Evolutionary conservation across 2,329 filamentous ascomycete genomes (phyloP).

Genomic region (Nemania sp.): DNA sequence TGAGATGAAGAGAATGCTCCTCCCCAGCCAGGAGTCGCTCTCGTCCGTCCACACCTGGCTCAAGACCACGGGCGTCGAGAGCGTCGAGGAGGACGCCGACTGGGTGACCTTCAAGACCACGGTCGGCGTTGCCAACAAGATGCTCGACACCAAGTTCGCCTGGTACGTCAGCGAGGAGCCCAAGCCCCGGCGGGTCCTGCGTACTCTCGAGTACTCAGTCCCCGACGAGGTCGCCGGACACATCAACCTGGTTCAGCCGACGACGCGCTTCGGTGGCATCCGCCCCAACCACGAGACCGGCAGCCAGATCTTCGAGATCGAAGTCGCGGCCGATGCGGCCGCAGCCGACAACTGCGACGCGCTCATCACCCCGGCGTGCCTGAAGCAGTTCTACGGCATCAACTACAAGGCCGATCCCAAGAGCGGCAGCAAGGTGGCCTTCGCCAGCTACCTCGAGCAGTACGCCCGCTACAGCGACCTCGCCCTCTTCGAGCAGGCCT

Average conservation of each 20-base stretch:
- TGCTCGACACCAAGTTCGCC: constrained; percentile 30
- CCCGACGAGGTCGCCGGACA: constrained; percentile 24
- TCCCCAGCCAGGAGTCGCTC: constrained; percentile 29
- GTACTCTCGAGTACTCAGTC: constrained; percentile 30
- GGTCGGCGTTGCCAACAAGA: constrained; percentile 31
- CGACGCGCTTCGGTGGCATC: constrained; percentile 28
- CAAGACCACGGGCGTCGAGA: constrained; percentile 23
- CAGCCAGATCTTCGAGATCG: constrained; percentile 13
- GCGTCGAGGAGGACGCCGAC: constrained; percentile 28
- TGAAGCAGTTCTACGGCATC: constrained; percentile 26
- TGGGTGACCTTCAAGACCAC: constrained; percentile 32
- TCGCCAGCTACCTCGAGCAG: constrained; percentile 31
- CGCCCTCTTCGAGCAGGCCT: constrained; percentile 22
- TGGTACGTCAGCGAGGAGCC: constrained; percentile 30
- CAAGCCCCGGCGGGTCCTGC: constrained; percentile 26
- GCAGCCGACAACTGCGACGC: constrained; percentile 24
- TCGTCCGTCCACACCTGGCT: constrained; percentile 30
- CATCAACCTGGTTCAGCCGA: constrained; percentile 32
- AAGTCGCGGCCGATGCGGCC: neutral
- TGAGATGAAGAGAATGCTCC: constrained; percentile 34
- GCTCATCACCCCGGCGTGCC: constrained; percentile 26
- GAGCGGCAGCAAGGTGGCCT: constrained; percentile 30
- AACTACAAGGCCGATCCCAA: constrained; percentile 28
- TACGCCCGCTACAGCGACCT: constrained; percentile 30
- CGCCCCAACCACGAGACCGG: constrained; percentile 28